Evolutionary conservation across 805 yeast genomes (phyloP).

Genomic region (Yarrowia alimentaria): DNA sequence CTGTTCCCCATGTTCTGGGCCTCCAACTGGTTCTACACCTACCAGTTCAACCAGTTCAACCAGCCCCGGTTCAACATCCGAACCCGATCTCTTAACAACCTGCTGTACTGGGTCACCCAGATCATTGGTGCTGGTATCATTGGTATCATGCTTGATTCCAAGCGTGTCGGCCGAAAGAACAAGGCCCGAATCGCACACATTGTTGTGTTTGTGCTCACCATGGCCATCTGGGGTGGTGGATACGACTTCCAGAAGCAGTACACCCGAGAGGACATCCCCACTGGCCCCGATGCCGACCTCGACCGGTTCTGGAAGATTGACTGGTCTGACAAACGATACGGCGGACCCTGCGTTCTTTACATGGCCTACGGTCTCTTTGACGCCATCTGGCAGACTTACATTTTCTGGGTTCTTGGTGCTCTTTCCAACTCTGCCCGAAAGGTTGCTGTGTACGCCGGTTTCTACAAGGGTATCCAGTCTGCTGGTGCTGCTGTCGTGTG

Average conservation of each 20-base stretch:
- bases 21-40: conserved; percentile 66
- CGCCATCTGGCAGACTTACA: conserved; percentile 58
- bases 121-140: conserved; percentile 53
- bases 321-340: conserved; percentile 48
- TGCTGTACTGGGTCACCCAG: conserved; percentile 60
- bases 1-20: conserved; percentile 62
- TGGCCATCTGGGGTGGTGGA: conserved; percentile 47
- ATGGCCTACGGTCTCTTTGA: conserved; percentile 61
- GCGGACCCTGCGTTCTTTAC: conserved; percentile 62
- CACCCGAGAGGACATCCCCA: conserved; percentile 15
- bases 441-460: conserved; percentile 57
- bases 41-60: conserved; percentile 60
- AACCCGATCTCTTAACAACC: conserved; percentile 60
- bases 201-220: conserved; percentile 42
- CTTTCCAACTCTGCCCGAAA: conserved; percentile 57
- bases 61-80: conserved; percentile 56
- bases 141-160: conserved; percentile 50
- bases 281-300: conserved; percentile 3
- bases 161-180: conserved; percentile 43
- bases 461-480: conserved; percentile 62
- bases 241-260: conserved; percentile 35
- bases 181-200: conserved; percentile 51
- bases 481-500: conserved; percentile 64
- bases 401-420: conserved; percentile 60
- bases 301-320: conserved; percentile 41